phyloP scores from a whole-genome alignment of 345 rosid genomes.

The Corchorus capsularis region DNA sequence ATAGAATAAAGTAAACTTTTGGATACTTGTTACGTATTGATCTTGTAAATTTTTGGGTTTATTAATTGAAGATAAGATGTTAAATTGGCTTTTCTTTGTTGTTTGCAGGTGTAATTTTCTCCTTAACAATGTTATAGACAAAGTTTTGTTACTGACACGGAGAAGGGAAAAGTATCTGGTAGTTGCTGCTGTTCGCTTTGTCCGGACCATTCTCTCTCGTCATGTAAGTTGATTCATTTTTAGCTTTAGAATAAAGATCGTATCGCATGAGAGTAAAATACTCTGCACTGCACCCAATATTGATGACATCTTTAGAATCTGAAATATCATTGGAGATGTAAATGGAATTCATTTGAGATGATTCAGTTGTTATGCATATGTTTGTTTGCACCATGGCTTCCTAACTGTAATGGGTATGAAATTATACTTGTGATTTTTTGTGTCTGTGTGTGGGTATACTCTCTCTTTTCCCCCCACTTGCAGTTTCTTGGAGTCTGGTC shows the following conservation, averaged over 20 bases:
- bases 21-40: slow-evolving; percentile 19
- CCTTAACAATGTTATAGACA: slow-evolving; percentile 74
- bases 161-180: slow-evolving; percentile 93
- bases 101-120: slow-evolving; percentile 85
- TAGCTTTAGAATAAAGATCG: background rate
- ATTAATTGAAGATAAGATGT: slow-evolving; percentile 16
- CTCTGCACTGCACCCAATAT: background rate
- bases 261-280: background rate
- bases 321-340: background rate
- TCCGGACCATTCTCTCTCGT: slow-evolving; percentile 84
- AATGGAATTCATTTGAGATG: slow-evolving; percentile 13
- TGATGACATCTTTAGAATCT: background rate
- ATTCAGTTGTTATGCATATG: background rate
- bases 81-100: slow-evolving; percentile 28
- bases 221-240: slow-evolving; percentile 58
- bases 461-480: background rate
- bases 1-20: slow-evolving; percentile 76
- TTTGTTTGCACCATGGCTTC: background rate
- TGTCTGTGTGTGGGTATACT: background rate
- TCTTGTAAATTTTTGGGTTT: background rate
- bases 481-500: background rate
- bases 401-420: background rate
- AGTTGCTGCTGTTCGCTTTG: slow-evolving; percentile 91
- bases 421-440: background rate
- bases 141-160: slow-evolving; percentile 73